phyloP scores from a whole-genome alignment of 2,329 filamentous ascomycete genomes.

The Clonostachys byssicola region DNA sequence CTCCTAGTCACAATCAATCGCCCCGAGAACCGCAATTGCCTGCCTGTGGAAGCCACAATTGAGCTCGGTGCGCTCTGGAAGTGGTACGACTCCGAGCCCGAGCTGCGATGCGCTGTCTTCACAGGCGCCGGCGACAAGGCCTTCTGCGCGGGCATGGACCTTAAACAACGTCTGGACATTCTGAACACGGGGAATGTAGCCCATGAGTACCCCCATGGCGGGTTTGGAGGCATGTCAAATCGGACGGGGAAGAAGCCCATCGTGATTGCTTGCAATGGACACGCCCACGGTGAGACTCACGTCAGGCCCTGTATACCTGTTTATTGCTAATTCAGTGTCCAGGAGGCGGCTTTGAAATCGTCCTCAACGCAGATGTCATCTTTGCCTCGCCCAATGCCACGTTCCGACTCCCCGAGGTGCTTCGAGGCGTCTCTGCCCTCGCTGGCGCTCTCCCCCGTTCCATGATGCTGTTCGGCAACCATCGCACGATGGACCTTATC shows the following conservation, averaged over 20 bases:
- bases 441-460: conserved; percentile 51
- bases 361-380: conserved; percentile 49
- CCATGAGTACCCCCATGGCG: conserved; percentile 22
- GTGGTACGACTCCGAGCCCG: conserved; percentile 45
- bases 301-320: too few species aligned
- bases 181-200: conserved; percentile 18
- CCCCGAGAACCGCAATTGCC: conserved; percentile 32
- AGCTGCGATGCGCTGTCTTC: conserved; percentile 43
- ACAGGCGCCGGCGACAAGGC: conserved; percentile 44
- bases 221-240: conserved; percentile 25
- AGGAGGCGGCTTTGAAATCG: conserved; percentile 23
- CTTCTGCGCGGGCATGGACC: conserved; percentile 49
- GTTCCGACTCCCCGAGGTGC: conserved; percentile 54
- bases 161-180: conserved; percentile 38
- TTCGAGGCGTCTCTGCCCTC: conserved; percentile 51
- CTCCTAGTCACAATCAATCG: conserved; percentile 40
- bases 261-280: conserved; percentile 20
- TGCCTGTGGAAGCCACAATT: conserved; percentile 25
- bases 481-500: conserved; percentile 23
- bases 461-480: conserved; percentile 23
- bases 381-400: conserved; percentile 44
- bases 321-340: background rate
- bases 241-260: conserved; percentile 24
- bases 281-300: conserved; percentile 17
- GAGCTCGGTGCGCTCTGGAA: conserved; percentile 39